Evolutionary conservation across 768 basidiomycete species (phyloP).

Genomic region (Piloderma croceum): DNA sequence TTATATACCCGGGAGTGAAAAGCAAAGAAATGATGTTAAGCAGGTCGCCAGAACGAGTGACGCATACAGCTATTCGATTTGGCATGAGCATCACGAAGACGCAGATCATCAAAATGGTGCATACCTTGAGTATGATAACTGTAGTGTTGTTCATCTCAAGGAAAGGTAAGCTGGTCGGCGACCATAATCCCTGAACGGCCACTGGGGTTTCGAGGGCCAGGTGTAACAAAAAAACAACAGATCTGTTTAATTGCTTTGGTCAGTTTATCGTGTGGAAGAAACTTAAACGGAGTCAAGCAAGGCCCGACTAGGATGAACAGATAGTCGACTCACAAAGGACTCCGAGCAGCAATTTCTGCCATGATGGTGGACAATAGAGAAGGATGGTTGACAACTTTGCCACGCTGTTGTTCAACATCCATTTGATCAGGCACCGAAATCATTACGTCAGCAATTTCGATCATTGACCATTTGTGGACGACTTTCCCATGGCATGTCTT

Average conservation of each 20-base stretch:
- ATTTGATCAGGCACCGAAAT: too few species aligned
- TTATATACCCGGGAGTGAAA: conserved; percentile 59
- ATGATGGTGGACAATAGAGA: background rate
- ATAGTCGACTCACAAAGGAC: conserved; percentile 34
- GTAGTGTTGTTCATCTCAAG: conserved; percentile 80
- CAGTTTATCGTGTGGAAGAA: background rate
- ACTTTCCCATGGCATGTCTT: too few species aligned
- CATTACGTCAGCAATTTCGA: too few species aligned
- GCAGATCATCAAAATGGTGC: conserved; percentile 6
- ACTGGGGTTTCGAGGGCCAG: conserved; percentile 75
- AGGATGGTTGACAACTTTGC: too few species aligned
- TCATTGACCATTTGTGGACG: too few species aligned
- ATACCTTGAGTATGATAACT: conserved; percentile 69
- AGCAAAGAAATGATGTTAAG: conserved; percentile 57
- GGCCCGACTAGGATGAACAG: too few species aligned
- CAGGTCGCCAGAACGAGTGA: conserved; percentile 58
- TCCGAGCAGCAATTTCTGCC: conserved; percentile 20
- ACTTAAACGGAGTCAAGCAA: too few species aligned
- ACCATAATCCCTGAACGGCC: conserved; percentile 69
- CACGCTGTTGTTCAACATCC: too few species aligned
- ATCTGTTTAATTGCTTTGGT: conserved; percentile 32
- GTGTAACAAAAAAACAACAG: conserved; percentile 71
- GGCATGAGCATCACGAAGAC: background rate
- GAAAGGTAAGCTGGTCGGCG: conserved; percentile 62
- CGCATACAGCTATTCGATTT: conserved; percentile 56